phyloP scores from a whole-genome alignment of 2,329 filamentous ascomycete genomes.

The Septoria petroselini region DNA sequence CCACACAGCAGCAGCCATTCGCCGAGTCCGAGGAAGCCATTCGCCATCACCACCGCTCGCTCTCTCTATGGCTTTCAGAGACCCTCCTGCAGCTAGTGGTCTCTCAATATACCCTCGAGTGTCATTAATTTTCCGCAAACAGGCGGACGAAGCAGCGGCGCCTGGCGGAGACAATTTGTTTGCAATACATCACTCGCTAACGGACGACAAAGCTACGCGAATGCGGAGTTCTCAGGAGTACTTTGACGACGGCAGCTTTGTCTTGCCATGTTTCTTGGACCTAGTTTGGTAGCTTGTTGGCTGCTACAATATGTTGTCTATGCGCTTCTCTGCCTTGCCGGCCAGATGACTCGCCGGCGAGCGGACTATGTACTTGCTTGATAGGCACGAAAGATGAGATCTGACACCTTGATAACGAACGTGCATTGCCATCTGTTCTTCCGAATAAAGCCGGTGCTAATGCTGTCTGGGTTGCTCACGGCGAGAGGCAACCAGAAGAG shows the following conservation, averaged over 20 bases:
- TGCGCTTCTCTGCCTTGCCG: too few species aligned
- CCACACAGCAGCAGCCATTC: conserved; percentile 15
- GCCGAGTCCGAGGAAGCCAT: conserved; percentile 4
- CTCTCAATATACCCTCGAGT: conserved; percentile 1
- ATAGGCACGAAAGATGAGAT: too few species aligned
- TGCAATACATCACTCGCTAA: conserved; percentile 4
- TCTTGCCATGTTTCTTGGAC: too few species aligned
- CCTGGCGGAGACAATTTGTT: conserved; percentile 3
- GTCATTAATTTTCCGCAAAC: conserved; percentile 11
- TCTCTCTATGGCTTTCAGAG: not conserved
- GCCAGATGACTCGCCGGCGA: too few species aligned
- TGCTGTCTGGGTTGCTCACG: too few species aligned
- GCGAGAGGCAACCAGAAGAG: too few species aligned
- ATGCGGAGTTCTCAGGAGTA: not conserved
- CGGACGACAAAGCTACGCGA: not conserved
- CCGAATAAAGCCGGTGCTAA: too few species aligned
- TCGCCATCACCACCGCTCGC: not conserved
- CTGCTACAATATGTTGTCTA: too few species aligned
- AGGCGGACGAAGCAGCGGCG: not conserved
- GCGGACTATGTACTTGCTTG: too few species aligned
- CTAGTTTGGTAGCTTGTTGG: too few species aligned
- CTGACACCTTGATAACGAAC: too few species aligned
- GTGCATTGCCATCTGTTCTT: too few species aligned
- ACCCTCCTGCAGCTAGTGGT: not conserved
- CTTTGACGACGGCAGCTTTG: not conserved